Conservation (phyloP, 306 rosid species). For the Gastrolobium villosum region DNA sequence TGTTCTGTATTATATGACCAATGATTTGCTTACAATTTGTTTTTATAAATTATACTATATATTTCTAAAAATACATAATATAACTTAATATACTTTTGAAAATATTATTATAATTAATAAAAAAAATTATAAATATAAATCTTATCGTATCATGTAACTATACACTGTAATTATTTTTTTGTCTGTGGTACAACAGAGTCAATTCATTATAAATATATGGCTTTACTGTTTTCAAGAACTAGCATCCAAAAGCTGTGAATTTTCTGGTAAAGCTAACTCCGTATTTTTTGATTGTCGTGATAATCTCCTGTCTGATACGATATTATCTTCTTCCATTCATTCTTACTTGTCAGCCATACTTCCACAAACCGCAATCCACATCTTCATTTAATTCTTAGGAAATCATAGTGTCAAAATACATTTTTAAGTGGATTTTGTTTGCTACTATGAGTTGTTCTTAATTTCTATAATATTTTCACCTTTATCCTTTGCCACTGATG, state of each 20-base stretch:
- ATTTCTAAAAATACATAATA: too few relatives aligned
- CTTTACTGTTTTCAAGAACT: constrained; percentile 56
- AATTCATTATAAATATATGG: constrained; percentile 27
- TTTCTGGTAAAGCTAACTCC: constrained; percentile 50
- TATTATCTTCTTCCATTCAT: neutral
- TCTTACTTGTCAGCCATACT: neutral
- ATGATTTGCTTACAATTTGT: too few relatives aligned
- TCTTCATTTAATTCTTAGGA: constrained; percentile 1
- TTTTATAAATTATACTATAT: too few relatives aligned
- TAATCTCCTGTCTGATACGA: constrained; percentile 37
- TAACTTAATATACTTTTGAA: too few relatives aligned
- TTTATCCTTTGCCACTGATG: constrained; percentile 6
- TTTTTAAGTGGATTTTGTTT: neutral
- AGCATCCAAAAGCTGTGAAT: constrained; percentile 53
- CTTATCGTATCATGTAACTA: too few relatives aligned
- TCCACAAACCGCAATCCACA: neutral
- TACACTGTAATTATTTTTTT: neutral
- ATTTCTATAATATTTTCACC: neutral
- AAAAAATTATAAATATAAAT: too few relatives aligned
- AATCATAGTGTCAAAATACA: constrained; percentile 11
- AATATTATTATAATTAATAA: too few relatives aligned
- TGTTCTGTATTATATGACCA: too few relatives aligned
- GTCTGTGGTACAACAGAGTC: neutral
- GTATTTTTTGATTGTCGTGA: constrained; percentile 59
- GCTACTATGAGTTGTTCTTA: neutral